phyloP scores from a whole-genome alignment of 257 asterid genomes.

The Scutellaria baicalensis region DNA sequence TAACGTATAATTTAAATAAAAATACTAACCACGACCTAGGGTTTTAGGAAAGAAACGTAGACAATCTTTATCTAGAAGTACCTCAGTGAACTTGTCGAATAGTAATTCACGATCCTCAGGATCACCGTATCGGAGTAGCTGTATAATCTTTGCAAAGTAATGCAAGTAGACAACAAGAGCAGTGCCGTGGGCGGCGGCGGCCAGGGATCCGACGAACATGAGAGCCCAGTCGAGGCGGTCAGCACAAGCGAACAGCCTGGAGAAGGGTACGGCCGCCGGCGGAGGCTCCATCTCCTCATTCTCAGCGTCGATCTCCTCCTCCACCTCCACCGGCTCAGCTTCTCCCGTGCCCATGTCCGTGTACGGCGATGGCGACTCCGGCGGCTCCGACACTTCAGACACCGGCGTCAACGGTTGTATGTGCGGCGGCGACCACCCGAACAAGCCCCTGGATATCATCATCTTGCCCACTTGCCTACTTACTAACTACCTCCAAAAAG shows the following conservation, averaged over 20 bases:
- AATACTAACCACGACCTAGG: background rate
- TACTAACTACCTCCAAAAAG: background rate
- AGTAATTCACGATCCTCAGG: slow-evolving; percentile 31
- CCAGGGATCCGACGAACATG: slow-evolving; percentile 83
- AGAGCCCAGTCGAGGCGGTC: slow-evolving; percentile 88
- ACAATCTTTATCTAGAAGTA: slow-evolving; percentile 9
- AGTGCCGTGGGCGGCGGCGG: slow-evolving; percentile 97
- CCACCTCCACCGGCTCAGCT: slow-evolving; percentile 68
- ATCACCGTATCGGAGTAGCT: slow-evolving; percentile 38
- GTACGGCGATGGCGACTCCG: slow-evolving; percentile 98
- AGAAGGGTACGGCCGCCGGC: slow-evolving; percentile 94
- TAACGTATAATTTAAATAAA: background rate
- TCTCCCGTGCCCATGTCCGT: slow-evolving; percentile 59
- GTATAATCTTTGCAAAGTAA: slow-evolving; percentile 80
- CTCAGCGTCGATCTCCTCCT: slow-evolving; percentile 88
- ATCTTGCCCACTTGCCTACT: slow-evolving; percentile 24
- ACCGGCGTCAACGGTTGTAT: slow-evolving; percentile 98
- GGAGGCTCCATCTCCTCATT: slow-evolving; percentile 95
- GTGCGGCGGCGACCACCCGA: slow-evolving; percentile 99
- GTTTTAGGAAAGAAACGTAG: background rate
- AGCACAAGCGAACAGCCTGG: slow-evolving; percentile 79
- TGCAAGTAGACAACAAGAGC: slow-evolving; percentile 94
- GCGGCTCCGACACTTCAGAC: slow-evolving; percentile 98
- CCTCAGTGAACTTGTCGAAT: slow-evolving; percentile 75
- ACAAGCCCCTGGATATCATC: slow-evolving; percentile 97